phyloP scores from a whole-genome alignment of 2,329 filamentous ascomycete species.

The Xylariaceae sp. region DNA sequence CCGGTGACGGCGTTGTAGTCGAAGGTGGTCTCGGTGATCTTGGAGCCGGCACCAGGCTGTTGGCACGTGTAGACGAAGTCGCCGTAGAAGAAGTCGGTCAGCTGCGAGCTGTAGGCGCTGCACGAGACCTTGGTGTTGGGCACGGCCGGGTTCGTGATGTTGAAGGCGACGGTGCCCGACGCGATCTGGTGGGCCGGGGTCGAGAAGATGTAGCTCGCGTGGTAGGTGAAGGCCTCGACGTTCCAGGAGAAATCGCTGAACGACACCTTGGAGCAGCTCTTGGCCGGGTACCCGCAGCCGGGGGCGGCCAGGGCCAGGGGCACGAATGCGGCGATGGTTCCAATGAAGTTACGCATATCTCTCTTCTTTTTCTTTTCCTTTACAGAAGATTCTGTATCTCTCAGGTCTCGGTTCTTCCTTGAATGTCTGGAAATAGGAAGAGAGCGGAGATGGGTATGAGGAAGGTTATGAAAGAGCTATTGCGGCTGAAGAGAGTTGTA shows the following conservation, averaged over 20 bases:
- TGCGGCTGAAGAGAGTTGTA: not conserved
- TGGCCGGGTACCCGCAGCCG: constrained; percentile 18
- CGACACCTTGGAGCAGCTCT: constrained; percentile 31
- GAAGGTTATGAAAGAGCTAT: not conserved
- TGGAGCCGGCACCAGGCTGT: too few relatives aligned
- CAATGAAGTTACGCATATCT: constrained; percentile 27
- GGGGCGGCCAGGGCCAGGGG: constrained; percentile 23
- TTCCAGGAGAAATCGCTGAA: constrained; percentile 36
- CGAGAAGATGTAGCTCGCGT: constrained; percentile 43
- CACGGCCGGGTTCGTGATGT: constrained; percentile 42
- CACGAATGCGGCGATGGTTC: constrained; percentile 21
- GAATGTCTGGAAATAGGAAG: not conserved
- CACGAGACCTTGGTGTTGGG: constrained; percentile 33
- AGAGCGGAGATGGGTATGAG: not conserved
- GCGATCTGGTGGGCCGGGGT: constrained; percentile 48
- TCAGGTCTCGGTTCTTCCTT: not conserved
- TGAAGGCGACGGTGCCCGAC: constrained; percentile 44
- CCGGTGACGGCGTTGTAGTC: constrained; percentile 37
- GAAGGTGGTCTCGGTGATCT: constrained; percentile 37
- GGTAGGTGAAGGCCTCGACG: constrained; percentile 41
- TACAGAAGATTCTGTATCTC: not conserved
- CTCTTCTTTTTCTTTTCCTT: constrained; percentile 1
- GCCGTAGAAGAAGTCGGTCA: constrained; percentile 47
- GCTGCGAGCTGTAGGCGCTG: constrained; percentile 36
- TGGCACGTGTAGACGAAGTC: constrained; percentile 40